phyloP scores from a whole-genome alignment of 345 rosid genomes.

The Geranium brycei region DNA sequence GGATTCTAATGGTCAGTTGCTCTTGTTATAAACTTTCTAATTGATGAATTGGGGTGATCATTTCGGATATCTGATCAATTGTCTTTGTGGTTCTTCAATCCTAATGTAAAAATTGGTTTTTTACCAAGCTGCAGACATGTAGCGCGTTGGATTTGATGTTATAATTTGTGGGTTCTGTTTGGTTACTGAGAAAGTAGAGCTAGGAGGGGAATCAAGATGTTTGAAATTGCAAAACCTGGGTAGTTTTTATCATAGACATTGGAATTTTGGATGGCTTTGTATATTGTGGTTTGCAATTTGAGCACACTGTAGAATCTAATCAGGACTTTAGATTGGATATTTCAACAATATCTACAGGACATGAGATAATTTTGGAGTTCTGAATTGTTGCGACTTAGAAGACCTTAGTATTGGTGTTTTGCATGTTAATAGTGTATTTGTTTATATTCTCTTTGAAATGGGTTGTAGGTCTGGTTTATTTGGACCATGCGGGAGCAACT shows the following conservation, averaged over 20 bases:
- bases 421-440: background rate
- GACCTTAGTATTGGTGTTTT: background rate
- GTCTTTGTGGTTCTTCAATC: background rate
- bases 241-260: too few relatives aligned
- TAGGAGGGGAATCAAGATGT: background rate
- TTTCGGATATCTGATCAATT: background rate
- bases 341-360: background rate
- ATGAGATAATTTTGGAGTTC: background rate
- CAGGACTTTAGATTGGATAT: too few relatives aligned
- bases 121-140: background rate
- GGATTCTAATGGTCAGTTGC: conserved; percentile 26
- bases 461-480: conserved; percentile 55
- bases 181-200: background rate
- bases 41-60: background rate
- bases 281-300: too few relatives aligned
- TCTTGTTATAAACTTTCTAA: background rate
- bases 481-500: conserved; percentile 97
- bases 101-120: background rate
- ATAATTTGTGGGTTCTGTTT: background rate
- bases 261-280: too few relatives aligned
- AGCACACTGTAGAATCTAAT: too few relatives aligned
- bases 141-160: background rate
- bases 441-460: conserved; percentile 9
- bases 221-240: background rate
- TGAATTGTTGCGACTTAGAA: background rate